Percentiles rank a stretch among this genome's conserved stretches.
These are phyloP conservation scores for Apiotrichum siamense DNA, from an alignment of 1,284 basidiomycete species.

Conservation along the genomic window DNA sequence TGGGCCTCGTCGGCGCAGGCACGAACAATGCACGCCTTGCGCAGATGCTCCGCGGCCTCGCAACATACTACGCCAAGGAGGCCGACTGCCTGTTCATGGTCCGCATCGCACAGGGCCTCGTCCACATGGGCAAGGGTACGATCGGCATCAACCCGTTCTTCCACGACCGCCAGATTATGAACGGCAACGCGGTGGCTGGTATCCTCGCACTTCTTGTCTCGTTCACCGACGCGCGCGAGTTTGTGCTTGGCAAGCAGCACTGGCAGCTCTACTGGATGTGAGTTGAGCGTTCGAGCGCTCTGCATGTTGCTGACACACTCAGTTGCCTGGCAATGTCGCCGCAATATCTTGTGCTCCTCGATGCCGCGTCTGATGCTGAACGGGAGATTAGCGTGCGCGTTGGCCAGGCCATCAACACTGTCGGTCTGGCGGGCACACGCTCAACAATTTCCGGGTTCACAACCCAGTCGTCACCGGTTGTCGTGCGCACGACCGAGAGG, in stretches of 20 bases:
- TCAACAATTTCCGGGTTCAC: constrained; percentile 60
- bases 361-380: constrained; percentile 80
- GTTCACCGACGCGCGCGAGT: constrained; percentile 88
- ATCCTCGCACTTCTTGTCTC: constrained; percentile 79
- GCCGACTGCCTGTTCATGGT: constrained; percentile 96
- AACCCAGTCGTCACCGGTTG: constrained; percentile 92
- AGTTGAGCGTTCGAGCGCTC: no score
- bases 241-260: constrained; percentile 88
- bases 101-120: constrained; percentile 88
- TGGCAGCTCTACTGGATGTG: constrained; percentile 99
- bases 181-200: constrained; percentile 83
- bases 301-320: no score
- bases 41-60: constrained; percentile 94
- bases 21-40: constrained; percentile 96
- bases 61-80: constrained; percentile 96
- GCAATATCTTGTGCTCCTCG: constrained; percentile 93
- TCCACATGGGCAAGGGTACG: constrained; percentile 99
- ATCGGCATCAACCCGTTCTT: constrained; percentile 98
- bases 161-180: constrained; percentile 85
- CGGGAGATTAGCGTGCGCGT: constrained; percentile 89
- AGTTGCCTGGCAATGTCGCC: no score
- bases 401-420: constrained; percentile 62
- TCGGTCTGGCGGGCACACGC: constrained; percentile 46
- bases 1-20: constrained; percentile 97
- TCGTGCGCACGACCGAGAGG: constrained; percentile 85